phyloP scores from a whole-genome alignment of 805 yeast species.

The Cyberlindnera saturnus region DNA sequence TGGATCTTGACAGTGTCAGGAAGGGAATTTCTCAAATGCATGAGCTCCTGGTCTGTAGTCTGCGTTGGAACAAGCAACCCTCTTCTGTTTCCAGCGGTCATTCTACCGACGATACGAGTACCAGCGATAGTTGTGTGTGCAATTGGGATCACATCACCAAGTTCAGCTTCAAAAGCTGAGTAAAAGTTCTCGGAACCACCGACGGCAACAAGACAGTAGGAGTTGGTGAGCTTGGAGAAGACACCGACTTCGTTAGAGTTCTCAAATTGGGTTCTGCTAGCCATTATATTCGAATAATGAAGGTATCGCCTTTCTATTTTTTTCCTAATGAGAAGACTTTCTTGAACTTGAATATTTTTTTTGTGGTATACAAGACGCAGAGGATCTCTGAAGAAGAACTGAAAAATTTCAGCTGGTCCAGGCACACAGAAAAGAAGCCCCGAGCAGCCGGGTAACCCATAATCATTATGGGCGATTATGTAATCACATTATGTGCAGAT shows the following conservation, averaged over 20 bases:
- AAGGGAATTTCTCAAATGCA: slow-evolving; percentile 92
- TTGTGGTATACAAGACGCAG: neutral
- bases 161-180: slow-evolving; percentile 95
- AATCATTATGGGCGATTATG: no score
- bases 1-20: slow-evolving; percentile 95
- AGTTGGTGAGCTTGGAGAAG: slow-evolving; percentile 89
- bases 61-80: slow-evolving; percentile 96
- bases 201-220: slow-evolving; percentile 92
- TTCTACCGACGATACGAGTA: slow-evolving; percentile 94
- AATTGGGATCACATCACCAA: slow-evolving; percentile 94
- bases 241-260: slow-evolving; percentile 91
- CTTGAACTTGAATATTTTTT: neutral
- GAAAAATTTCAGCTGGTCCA: neutral
- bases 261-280: slow-evolving; percentile 74
- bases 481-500: no score
- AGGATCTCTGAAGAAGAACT: slow-evolving; percentile 1
- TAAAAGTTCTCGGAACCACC: slow-evolving; percentile 89
- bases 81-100: slow-evolving; percentile 98
- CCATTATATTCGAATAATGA: slow-evolving; percentile 35
- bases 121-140: slow-evolving; percentile 98
- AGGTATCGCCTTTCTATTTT: neutral
- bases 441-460: no score
- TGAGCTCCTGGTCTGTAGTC: slow-evolving; percentile 96
- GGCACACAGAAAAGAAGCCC: neutral
- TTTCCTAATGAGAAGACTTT: no score